Evolutionary conservation across 1,284 basidiomycete species (phyloP), one percentile per base, ranked within the genome.

Genomic region (Moesziomyces globuligerus): DNA sequence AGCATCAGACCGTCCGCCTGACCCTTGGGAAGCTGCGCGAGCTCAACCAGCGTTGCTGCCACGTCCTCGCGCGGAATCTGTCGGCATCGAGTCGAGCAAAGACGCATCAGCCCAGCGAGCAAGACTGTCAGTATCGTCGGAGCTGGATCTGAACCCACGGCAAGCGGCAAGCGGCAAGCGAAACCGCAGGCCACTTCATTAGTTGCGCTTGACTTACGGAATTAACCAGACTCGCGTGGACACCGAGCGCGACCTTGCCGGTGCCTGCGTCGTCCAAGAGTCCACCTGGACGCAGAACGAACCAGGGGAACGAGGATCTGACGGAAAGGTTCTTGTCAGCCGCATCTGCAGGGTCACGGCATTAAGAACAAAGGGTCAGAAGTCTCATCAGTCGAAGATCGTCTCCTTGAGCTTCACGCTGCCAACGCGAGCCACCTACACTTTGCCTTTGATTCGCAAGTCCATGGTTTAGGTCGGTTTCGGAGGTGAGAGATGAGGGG

Each of bases 311-410:
- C 0, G 85, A 78, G 18, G 85, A 86, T 25, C 89, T 86, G 41
- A 83, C 77, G 21, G 85, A 85, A 7, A 91, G 86, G 68, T 89
- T 86, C 76, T 88, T 86, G 82, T 91, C 90, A 5, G 90, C 89
- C 60, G 88, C 86, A 78, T 89, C 56, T 59, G 44, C 87, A 15
- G 21, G 40, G 10, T 41, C 9, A n/a, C 20, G 7, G 23, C 11
- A 7, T 41, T 21, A 23, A 32, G 45, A 26, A 38, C 24, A 29
- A 38, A 32, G 32, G 20, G 40, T 44, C 28, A 11, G 34, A 23
- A n/a, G n/a, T n/a, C n/a, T 23, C 9, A 21, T 17, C 18, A 21
- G 36, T 25, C 5, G 43, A 50, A 20, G n/a, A 39, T 18, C 24
- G 28, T 20, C 18, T 20, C 8, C 10, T 23, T 13, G 29, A 9